Evolutionary conservation across 257 asterid genomes (phyloP).

Genomic region (Salvia hispanica): DNA sequence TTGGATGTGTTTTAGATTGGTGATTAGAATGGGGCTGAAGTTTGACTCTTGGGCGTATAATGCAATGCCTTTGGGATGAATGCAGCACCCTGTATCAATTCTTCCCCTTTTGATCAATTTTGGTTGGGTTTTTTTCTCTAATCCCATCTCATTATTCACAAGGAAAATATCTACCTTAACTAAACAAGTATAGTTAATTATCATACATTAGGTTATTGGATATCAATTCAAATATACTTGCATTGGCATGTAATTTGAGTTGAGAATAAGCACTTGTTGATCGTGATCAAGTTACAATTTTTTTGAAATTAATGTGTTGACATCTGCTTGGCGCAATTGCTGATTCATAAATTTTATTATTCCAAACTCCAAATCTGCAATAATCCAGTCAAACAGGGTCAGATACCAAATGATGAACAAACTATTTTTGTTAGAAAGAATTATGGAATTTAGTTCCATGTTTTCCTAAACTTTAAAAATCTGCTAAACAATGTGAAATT

Average conservation of each 20-base stretch:
- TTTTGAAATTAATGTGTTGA: no score
- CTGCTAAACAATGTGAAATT: no score
- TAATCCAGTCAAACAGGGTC: background rate
- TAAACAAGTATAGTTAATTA: no score
- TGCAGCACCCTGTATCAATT: conserved; percentile 48
- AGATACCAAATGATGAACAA: no score
- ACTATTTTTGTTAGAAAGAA: no score
- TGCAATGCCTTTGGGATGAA: conserved; percentile 63
- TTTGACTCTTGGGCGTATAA: conserved; percentile 59
- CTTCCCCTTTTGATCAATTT: conserved; percentile 31
- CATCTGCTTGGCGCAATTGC: background rate
- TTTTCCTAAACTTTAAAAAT: no score
- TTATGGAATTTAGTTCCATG: no score
- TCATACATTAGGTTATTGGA: no score
- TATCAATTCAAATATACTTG: no score
- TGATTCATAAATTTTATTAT: conserved; percentile 17
- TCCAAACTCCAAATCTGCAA: conserved; percentile 50
- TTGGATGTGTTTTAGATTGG: no score
- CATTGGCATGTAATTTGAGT: background rate
- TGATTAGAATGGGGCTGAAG: conserved; percentile 57
- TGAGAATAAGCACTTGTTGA: no score
- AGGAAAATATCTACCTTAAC: conserved; percentile 34
- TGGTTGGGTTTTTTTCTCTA: conserved; percentile 4
- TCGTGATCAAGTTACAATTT: no score
- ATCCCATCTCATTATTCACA: conserved; percentile 28